phyloP scores from a whole-genome alignment of 441 rosid genomes.

The Populus hybrid region DNA sequence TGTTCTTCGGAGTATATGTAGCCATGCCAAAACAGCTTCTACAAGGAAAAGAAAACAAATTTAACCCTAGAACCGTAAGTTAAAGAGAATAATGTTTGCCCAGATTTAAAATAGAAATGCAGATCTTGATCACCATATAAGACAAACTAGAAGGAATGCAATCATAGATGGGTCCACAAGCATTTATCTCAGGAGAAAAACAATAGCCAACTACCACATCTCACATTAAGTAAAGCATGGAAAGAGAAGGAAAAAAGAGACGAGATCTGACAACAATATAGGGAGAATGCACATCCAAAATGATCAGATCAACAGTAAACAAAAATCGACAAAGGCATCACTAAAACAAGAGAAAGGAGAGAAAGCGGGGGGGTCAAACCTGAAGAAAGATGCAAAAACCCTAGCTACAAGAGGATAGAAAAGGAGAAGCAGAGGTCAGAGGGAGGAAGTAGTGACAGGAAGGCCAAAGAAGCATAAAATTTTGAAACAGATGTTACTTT shows the following conservation, averaged over 20 bases:
- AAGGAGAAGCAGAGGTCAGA: too few relatives aligned
- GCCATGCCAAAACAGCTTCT: constrained; percentile 36
- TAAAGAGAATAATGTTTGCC: not conserved
- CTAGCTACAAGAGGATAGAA: too few relatives aligned
- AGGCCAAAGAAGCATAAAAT: too few relatives aligned
- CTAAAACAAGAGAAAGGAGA: too few relatives aligned
- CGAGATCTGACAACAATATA: too few relatives aligned
- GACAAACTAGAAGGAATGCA: not conserved
- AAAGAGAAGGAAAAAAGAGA: not conserved
- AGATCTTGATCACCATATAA: too few relatives aligned
- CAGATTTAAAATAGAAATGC: not conserved
- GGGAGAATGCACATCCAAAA: too few relatives aligned
- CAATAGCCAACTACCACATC: not conserved
- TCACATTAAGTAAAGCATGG: not conserved
- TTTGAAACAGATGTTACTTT: too few relatives aligned
- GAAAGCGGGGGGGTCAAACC: too few relatives aligned
- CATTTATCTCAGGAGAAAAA: not conserved
- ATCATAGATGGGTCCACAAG: not conserved
- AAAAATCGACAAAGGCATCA: too few relatives aligned
- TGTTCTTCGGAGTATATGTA: constrained; percentile 17
- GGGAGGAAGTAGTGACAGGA: too few relatives aligned
- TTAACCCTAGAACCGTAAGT: not conserved
- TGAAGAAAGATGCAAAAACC: too few relatives aligned
- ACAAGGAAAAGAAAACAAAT: not conserved
- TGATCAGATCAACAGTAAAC: not conserved